Percentiles rank a stretch among this genome's conserved stretches.
phyloP scores from a whole-genome alignment of 768 basidiomycete genomes.

The Xerocomellus intermedius region DNA sequence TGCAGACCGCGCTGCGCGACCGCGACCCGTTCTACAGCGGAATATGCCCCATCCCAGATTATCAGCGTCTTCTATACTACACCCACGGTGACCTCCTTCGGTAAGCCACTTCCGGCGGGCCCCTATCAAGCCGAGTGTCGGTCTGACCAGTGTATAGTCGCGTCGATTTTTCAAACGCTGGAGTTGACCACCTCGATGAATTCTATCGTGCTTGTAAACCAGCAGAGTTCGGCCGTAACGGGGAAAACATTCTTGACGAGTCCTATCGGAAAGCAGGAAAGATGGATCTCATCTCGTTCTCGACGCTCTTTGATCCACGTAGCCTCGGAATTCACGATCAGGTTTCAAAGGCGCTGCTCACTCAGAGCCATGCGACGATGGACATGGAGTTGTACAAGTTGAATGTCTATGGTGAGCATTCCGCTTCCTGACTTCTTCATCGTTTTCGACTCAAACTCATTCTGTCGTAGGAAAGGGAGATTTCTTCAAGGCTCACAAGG shows the following conservation, averaged over 20 bases:
- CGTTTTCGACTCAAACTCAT: not conserved
- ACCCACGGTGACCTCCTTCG: not conserved
- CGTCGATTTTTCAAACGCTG: not conserved
- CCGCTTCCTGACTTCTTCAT: too few species aligned
- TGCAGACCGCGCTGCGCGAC: not conserved
- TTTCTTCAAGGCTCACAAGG: slow-evolving; percentile 12
- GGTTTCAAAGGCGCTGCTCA: slow-evolving; percentile 1
- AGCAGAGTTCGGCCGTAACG: slow-evolving; percentile 4
- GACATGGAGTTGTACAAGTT: slow-evolving; percentile 42
- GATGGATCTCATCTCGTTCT: slow-evolving; percentile 38
- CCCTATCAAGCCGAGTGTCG: not conserved
- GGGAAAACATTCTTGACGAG: slow-evolving; percentile 2
- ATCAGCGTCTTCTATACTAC: slow-evolving; percentile 1
- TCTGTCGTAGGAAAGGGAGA: not conserved
- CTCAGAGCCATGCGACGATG: not conserved
- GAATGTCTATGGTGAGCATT: slow-evolving; percentile 43
- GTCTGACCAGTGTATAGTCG: not conserved
- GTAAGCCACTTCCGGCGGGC: not conserved
- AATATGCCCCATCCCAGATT: not conserved
- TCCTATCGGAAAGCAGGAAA: slow-evolving; percentile 44
- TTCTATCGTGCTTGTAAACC: slow-evolving; percentile 9
- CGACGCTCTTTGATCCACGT: slow-evolving; percentile 8
- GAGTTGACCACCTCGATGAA: not conserved
- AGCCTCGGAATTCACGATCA: slow-evolving; percentile 3
- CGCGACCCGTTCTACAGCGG: slow-evolving; percentile 3